A percentile compares a stretch with the other conserved stretches of the same genome.
phyloP scores from a whole-genome alignment of 805 yeast genomes.

The Lipomyces lipofer region DNA sequence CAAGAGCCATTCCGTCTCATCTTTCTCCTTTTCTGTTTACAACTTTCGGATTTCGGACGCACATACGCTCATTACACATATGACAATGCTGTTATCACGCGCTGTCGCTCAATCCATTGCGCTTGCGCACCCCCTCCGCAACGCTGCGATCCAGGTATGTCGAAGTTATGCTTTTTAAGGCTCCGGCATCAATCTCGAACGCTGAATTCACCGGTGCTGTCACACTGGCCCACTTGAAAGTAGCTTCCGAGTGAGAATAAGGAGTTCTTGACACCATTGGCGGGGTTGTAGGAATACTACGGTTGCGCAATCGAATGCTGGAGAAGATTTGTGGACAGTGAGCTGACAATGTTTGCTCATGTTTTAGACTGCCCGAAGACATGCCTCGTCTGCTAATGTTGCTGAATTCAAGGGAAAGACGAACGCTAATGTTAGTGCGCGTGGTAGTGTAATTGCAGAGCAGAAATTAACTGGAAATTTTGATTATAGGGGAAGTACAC shows the following conservation, averaged over 20 bases:
- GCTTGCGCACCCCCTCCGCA: background rate
- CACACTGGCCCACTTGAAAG: no score
- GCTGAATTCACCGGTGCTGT: no score
- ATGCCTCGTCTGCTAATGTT: conserved; percentile 35
- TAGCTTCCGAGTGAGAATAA: no score
- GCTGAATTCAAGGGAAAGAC: conserved; percentile 46
- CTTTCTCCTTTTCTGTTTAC: background rate
- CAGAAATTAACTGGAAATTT: background rate
- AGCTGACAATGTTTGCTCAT: background rate
- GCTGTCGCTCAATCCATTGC: background rate
- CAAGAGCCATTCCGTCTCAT: no score
- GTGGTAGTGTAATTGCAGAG: background rate
- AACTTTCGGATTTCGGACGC: background rate
- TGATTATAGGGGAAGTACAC: conserved; percentile 67
- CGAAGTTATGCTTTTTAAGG: background rate
- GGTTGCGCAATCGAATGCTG: no score
- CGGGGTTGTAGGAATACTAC: background rate
- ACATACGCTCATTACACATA: no score
- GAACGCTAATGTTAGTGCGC: conserved; percentile 38
- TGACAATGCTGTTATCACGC: background rate
- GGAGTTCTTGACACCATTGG: background rate
- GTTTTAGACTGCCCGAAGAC: conserved; percentile 13
- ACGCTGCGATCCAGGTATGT: background rate
- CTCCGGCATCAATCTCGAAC: background rate
- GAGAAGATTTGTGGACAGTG: background rate